Evolutionary conservation across 345 rosid genomes (phyloP), one percentile per base, ranked within the genome.

Genomic region (Citrus glauca): DNA sequence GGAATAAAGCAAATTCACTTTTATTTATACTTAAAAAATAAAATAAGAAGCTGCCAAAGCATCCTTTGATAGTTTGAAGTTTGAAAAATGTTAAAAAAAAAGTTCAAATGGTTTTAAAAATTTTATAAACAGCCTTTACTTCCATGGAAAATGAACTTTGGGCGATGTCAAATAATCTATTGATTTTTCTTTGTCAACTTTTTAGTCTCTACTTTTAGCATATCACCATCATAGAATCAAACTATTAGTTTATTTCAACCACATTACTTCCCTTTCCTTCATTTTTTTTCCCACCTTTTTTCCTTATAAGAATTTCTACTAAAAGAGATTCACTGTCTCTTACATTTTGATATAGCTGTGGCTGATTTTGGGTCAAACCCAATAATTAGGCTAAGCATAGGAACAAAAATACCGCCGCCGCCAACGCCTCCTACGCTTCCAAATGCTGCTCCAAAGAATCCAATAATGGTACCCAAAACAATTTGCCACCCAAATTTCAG

Each of bases 391-490:
- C 81, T 87, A 75, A 94, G 94, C 98, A 94, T 92, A 2, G 97
- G 95, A 19, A 91, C 91, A 60, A 88, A 91, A 63, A 89, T 92
- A n/a, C 98, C 97, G 74, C 94, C 98, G 2, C 98, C 97, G 70
- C 98, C 98, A 57, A 90, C 95, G 70, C 98, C 98, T 27, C 97
- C 98, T 19, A 91, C 98, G 40, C 98, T 94, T 68, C 98, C 97
- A 78, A 88, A 94, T 5, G 97, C 94, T 20, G 98, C 98, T 45
- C 96, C 98, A 40, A 89, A 84, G 91, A 94, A 92, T 76, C 97
- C 96, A 81, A 94, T 35, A 63, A 87, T 68, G 24, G 87, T 80
- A 38, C 96, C 97, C 80, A 87, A 0, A 32, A 91, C 85, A 64
- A 90, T 89, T 89, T 82, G 85, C 96, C 96, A 94, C 32, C 86